Evolutionary conservation across 306 rosid species (phyloP), one percentile per base, ranked within the genome.

Genomic region (Trifolium dubium): DNA sequence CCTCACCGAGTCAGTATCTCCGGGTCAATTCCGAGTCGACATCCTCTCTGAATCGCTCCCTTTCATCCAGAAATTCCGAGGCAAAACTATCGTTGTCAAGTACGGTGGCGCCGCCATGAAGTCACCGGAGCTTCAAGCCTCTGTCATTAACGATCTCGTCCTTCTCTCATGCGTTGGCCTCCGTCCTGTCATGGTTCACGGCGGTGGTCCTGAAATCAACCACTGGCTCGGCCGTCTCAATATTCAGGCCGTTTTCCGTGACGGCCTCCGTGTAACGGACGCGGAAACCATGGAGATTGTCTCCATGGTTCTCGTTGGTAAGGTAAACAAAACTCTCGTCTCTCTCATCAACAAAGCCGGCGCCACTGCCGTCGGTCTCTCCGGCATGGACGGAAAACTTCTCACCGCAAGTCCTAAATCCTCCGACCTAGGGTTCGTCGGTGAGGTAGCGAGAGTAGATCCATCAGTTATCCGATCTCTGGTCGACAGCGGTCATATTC

Each of bases 71-170:
- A 93, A 91, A 69, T 93, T 93, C 71, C 78, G 97, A 0, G 98
- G 98, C 69, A 93, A 93, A 41, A 93, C 92, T n/a, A 87, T 91
- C 53, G 97, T 91, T 0, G 97, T 93, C 67, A 93, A 91, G 80
- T 93, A 93, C 54, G 97, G 98, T 0, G 98, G 96, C 75, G 97
- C 98, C 43, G 97, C 98, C 67, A 93, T 93, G 98, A 91, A 93
- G 54, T 88, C 97, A 29, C 79, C 77, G 67, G 75, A 55, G 30
- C 98, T 93, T 14, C 97, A 91, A 72, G 93, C 94, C 40, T 88
- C 91, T 12, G 97, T 93, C 44, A 91, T 93, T 72, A 93, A 92
- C 78, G 97, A 91, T 79, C 97, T 93, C 67, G 98, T 93, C 47
- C 96, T 91, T 15, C 94, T 93, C 64, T 79, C 97, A 28, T 89